Evolutionary conservation across 805 yeast genomes (phyloP).

Genomic region (Kuraishia hungarica): DNA sequence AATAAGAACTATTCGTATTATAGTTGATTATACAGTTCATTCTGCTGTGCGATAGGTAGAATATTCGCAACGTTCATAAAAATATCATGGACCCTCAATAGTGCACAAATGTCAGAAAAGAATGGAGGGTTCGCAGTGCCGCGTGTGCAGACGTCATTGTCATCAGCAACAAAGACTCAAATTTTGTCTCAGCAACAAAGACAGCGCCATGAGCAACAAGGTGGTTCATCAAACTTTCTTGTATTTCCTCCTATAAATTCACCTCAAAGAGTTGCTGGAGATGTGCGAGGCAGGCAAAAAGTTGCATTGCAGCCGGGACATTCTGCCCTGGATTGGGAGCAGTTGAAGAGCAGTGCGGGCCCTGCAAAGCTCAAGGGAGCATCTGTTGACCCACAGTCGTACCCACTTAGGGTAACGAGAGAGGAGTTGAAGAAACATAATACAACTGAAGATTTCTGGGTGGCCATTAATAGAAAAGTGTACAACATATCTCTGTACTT

Average conservation of each 20-base stretch:
- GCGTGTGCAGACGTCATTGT: neutral
- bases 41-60: too few species aligned
- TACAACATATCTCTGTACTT: conserved; percentile 83
- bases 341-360: conserved; percentile 30
- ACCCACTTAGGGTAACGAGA: conserved; percentile 48
- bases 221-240: neutral
- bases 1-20: too few species aligned
- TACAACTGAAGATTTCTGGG: conserved; percentile 72
- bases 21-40: too few species aligned
- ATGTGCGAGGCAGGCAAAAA: conserved; percentile 30
- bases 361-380: conserved; percentile 43
- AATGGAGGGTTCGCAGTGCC: neutral
- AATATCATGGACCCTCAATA: too few species aligned
- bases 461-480: conserved; percentile 68
- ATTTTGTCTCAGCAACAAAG: neutral
- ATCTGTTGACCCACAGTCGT: conserved; percentile 29
- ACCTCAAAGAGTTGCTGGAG: conserved; percentile 11
- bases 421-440: conserved; percentile 56
- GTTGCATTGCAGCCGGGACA: conserved; percentile 69
- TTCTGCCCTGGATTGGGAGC: conserved; percentile 86
- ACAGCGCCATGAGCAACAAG: neutral
- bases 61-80: too few species aligned
- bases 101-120: neutral
- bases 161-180: neutral
- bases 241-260: conserved; percentile 12